Evolutionary conservation across 2,329 filamentous ascomycete species (phyloP).

Genomic region (Zymoseptoria passerinii): DNA sequence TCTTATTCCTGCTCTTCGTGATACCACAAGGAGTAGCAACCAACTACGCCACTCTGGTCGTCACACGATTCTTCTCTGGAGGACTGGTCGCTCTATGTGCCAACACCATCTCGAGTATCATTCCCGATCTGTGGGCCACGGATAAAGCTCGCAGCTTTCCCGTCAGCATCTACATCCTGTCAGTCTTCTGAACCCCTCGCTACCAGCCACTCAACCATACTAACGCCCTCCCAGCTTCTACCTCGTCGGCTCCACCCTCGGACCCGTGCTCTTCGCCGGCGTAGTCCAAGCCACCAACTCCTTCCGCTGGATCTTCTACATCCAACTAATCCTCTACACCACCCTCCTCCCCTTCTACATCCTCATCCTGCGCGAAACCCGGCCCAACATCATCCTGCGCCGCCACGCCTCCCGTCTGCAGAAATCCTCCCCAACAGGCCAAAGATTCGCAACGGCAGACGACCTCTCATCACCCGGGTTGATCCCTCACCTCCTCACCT

Average conservation of each 20-base stretch:
- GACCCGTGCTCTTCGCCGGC: slow-evolving; percentile 31
- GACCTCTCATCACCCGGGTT: slow-evolving; percentile 30
- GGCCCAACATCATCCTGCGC: slow-evolving; percentile 40
- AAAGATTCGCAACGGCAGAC: slow-evolving; percentile 23
- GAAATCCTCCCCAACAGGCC: slow-evolving; percentile 18
- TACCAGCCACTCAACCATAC: not conserved
- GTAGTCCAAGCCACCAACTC: slow-evolving; percentile 24
- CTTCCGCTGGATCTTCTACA: slow-evolving; percentile 36
- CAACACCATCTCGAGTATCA: slow-evolving; percentile 31
- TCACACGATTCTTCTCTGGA: slow-evolving; percentile 32
- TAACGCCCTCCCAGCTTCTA: slow-evolving; percentile 15
- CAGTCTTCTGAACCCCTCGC: not conserved
- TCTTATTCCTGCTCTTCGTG: slow-evolving; percentile 31
- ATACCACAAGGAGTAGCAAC: slow-evolving; percentile 33
- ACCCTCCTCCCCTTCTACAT: slow-evolving; percentile 34
- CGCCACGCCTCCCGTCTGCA: slow-evolving; percentile 31
- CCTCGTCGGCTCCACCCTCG: slow-evolving; percentile 28
- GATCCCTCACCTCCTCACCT: slow-evolving; percentile 26
- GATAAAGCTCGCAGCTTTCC: slow-evolving; percentile 28
- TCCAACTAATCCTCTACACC: slow-evolving; percentile 38
- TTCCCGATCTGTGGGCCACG: slow-evolving; percentile 33
- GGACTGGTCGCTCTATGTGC: slow-evolving; percentile 30
- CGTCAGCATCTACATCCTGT: slow-evolving; percentile 30
- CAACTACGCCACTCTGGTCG: slow-evolving; percentile 33
- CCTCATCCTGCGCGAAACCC: slow-evolving; percentile 40